These are phyloP conservation scores for Fraxinus platypoda DNA, from an alignment of 305 asterid species.

Conservation along the genomic window DNA sequence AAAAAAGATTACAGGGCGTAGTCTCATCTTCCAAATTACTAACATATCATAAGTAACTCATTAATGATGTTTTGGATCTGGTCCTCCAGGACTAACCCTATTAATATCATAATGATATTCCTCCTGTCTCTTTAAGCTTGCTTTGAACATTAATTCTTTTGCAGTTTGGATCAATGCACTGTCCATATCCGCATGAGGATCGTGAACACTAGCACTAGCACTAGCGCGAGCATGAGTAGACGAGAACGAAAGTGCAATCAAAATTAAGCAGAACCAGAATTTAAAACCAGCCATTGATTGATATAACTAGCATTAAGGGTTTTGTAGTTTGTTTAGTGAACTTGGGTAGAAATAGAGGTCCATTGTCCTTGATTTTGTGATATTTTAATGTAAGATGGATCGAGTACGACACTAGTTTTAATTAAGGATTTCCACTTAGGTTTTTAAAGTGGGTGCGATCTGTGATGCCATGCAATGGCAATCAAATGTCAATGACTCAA, in stretches of 20 bases:
- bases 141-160: slow-evolving; percentile 25
- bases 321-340: background rate
- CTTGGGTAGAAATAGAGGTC: slow-evolving; percentile 16
- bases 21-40: background rate
- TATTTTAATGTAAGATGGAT: slow-evolving; percentile 19
- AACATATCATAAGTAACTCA: background rate
- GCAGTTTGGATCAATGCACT: slow-evolving; percentile 30
- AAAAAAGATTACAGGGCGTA: background rate
- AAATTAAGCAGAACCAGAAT: slow-evolving; percentile 25
- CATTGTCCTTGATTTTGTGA: background rate
- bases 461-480: slow-evolving; percentile 7
- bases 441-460: slow-evolving; percentile 27
- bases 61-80: slow-evolving; percentile 54
- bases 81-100: slow-evolving; percentile 50
- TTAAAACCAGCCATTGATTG: slow-evolving; percentile 31
- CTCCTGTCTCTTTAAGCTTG: slow-evolving; percentile 28
- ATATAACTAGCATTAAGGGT: background rate
- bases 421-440: slow-evolving; percentile 24
- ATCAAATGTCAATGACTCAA: slow-evolving; percentile 8
- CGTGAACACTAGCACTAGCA: slow-evolving; percentile 20
- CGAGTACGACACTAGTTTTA: slow-evolving; percentile 15
- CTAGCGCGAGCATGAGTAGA: background rate
- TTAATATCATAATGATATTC: slow-evolving; percentile 26
- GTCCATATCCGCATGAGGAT: background rate
- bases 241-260: slow-evolving; percentile 21